Conservation (phyloP, 306 rosid species). For the Lotus japonicus region DNA sequence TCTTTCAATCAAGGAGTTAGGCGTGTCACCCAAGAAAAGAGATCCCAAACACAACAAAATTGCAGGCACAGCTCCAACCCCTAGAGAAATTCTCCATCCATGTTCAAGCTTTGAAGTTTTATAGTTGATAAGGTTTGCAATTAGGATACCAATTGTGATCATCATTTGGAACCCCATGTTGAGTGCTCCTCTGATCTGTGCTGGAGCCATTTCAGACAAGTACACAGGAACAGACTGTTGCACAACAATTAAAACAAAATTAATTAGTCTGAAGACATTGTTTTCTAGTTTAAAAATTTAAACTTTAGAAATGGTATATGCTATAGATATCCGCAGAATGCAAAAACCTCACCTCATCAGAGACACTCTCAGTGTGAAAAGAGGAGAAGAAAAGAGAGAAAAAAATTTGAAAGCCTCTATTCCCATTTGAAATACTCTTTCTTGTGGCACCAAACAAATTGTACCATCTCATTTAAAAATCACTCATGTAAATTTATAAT, state of each 20-base stretch:
- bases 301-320: neutral
- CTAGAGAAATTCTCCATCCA: constrained; percentile 11
- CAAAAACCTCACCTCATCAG: too few relatives aligned
- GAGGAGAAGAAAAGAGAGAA: too few relatives aligned
- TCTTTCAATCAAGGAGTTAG: constrained; percentile 6
- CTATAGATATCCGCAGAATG: too few relatives aligned
- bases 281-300: neutral
- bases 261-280: neutral
- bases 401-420: too few relatives aligned
- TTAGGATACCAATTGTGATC: constrained; percentile 3
- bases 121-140: neutral
- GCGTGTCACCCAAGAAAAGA: neutral
- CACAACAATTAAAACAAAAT: neutral
- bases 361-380: too few relatives aligned
- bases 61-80: neutral
- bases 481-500: too few relatives aligned
- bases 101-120: neutral
- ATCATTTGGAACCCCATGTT: constrained; percentile 8
- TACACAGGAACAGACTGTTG: neutral
- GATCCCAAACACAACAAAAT: neutral
- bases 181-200: neutral
- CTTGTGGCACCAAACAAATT: too few relatives aligned
- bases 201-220: neutral
- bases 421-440: too few relatives aligned
- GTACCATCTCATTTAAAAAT: too few relatives aligned